Evolutionary conservation across 2,329 filamentous ascomycete species (phyloP), one percentile per base, ranked within the genome.

Genomic region (Nannizziopsis arthrosporioides): DNA sequence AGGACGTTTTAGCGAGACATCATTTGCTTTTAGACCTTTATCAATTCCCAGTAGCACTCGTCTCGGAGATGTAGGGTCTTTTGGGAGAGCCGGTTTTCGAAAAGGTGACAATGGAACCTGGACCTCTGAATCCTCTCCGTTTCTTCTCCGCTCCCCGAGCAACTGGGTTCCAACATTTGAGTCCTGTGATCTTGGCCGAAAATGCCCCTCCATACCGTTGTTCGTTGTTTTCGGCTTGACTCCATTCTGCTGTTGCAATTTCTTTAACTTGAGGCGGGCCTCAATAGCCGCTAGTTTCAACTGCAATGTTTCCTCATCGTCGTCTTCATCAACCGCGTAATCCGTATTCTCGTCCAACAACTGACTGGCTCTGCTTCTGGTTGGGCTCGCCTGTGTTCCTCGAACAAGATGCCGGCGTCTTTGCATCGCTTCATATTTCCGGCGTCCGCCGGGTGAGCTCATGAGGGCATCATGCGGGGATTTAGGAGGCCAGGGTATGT

Each of bases 291-390:
- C 81, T 4, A 96, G 71, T 62, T 94, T 82, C 53, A 98, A 70
- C 60, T 93, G 80, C 31, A 96, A 68, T 1, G 81, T 93, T 70
- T 96, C 89, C 64, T 95, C 90, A 56, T 94, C 89, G n/a, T 78
- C 75, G 7, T 74, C 84, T 3, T 85, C 82, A 8, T 80, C 74
- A 2, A 72, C 68, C 4, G 66, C 68, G 43, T 68, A 63, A 9
- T 52, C 50, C 42, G 59, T 48, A 15, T 54, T 59, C 5, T 54
- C 54, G 12, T 56, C 54, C 37, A 54, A 17, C 19, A 54, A 40
- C 30, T 50, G 43, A 27, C 42, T 48, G 11, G 53, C 45, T 32
- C 48, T 51, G 38, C 42, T 51, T 34, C 54, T 66, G 49, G 35
- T 43, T 11, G 44, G 44, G 12, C 42, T 49, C 3, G 42, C 14